Percentiles rank a stretch among this genome's conserved stretches.
Evolutionary conservation across 257 asterid species (phyloP).

Genomic region (Hygrophila difformis): DNA sequence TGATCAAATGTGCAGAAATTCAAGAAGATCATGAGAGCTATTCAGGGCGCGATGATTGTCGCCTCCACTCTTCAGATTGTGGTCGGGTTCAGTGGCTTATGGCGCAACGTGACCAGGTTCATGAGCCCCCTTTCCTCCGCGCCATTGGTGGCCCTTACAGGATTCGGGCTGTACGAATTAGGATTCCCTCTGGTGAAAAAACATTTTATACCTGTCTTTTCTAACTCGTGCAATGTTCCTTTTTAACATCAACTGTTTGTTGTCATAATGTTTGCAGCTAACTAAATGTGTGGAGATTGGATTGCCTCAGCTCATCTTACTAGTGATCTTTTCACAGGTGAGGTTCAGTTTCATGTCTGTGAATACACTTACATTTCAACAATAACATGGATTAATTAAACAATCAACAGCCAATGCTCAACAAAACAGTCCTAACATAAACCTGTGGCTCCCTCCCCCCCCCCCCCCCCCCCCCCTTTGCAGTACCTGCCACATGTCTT

Average conservation of each 20-base stretch:
- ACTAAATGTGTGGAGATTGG: slow-evolving; percentile 87
- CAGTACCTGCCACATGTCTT: slow-evolving; percentile 66
- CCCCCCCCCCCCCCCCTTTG: no score
- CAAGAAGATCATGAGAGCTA: slow-evolving; percentile 63
- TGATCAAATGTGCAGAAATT: slow-evolving; percentile 43
- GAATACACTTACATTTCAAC: neutral
- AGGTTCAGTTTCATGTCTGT: neutral
- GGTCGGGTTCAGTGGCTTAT: slow-evolving; percentile 85
- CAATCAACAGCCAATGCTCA: no score
- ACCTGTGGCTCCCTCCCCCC: no score
- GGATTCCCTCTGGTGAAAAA: slow-evolving; percentile 95
- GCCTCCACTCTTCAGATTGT: slow-evolving; percentile 87
- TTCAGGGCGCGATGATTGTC: slow-evolving; percentile 87
- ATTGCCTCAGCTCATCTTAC: slow-evolving; percentile 68
- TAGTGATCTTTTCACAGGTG: slow-evolving; percentile 86
- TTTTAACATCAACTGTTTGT: slow-evolving; percentile 8
- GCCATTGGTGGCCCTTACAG: slow-evolving; percentile 86
- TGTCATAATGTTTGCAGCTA: slow-evolving; percentile 35
- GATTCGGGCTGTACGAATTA: slow-evolving; percentile 77
- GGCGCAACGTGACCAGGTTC: slow-evolving; percentile 85
- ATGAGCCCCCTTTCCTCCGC: slow-evolving; percentile 69
- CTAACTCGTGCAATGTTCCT: neutral
- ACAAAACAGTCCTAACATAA: no score
- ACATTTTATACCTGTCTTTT: neutral
- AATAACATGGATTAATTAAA: neutral